Evolutionary conservation across 2,329 filamentous ascomycete species (phyloP).

Genomic region (Zarea fungicola): DNA sequence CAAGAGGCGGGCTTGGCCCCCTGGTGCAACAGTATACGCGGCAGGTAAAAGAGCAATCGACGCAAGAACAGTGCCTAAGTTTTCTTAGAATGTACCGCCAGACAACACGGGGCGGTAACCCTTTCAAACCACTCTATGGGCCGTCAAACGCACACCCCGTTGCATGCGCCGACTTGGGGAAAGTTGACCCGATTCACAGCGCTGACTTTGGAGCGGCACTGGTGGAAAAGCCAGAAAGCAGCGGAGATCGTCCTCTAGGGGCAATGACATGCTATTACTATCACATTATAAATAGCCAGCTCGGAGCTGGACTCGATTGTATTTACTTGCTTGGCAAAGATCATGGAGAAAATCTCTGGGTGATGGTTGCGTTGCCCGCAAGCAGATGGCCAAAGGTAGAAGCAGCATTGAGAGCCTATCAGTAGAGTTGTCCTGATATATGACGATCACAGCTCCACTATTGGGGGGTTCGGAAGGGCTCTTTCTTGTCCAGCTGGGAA

Average conservation of each 20-base stretch:
- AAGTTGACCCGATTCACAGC: background rate
- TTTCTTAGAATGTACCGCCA: background rate
- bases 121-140: constrained; percentile 2
- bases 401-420: background rate
- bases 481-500: no score
- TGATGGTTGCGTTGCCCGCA: background rate
- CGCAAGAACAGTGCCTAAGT: background rate
- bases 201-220: background rate
- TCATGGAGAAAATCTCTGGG: constrained; percentile 1
- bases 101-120: background rate
- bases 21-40: background rate
- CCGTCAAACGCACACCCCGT: background rate
- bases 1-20: background rate
- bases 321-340: constrained; percentile 7
- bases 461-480: no score
- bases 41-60: background rate
- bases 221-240: background rate
- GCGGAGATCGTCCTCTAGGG: background rate
- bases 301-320: background rate
- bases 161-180: background rate
- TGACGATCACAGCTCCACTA: no score
- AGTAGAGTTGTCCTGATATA: background rate
- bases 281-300: background rate
- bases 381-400: background rate
- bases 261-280: constrained; percentile 5